A percentile compares a stretch with the other conserved stretches of the same genome.
Conservation (phyloP, 768 basidiomycete species). For the Tricholoma bakamatsutake region DNA sequence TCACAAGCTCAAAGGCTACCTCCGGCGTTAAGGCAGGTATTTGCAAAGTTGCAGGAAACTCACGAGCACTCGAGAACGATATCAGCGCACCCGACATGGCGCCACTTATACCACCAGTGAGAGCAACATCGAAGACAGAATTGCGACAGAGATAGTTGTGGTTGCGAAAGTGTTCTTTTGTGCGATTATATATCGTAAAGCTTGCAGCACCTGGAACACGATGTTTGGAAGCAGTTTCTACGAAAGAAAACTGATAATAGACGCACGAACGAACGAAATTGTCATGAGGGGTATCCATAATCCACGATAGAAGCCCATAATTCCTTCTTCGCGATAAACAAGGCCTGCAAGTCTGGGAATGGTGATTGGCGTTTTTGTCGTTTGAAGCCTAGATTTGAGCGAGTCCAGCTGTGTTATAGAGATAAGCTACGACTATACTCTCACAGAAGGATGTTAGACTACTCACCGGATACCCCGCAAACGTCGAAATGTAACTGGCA, state of each 20-base stretch:
- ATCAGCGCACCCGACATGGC: conserved; percentile 87
- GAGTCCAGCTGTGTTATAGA: conserved; percentile 66
- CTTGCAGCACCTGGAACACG: conserved; percentile 67
- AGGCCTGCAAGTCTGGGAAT: conserved; percentile 65
- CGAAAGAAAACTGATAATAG: conserved; percentile 1
- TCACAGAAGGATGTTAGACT: background rate
- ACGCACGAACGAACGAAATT: conserved; percentile 94
- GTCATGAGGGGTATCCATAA: conserved; percentile 91
- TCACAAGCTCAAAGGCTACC: conserved; percentile 89
- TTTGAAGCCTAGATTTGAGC: conserved; percentile 90
- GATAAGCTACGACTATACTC: background rate
- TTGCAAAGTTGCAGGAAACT: conserved; percentile 27
- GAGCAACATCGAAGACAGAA: conserved; percentile 60
- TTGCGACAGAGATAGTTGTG: conserved; percentile 54
- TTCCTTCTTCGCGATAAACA: conserved; percentile 81
- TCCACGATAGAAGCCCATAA: conserved; percentile 86
- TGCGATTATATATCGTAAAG: conserved; percentile 85
- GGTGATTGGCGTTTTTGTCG: conserved; percentile 67
- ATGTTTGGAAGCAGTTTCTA: conserved; percentile 4
- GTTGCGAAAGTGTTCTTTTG: conserved; percentile 67
- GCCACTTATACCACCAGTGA: conserved; percentile 79
- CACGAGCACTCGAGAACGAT: conserved; percentile 84
- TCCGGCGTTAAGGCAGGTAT: conserved; percentile 4
- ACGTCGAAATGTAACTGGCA: conserved; percentile 88
- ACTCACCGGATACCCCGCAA: conserved; percentile 83